A percentile compares a stretch with the other conserved stretches of the same genome.
Evolutionary conservation across 2,329 filamentous ascomycete genomes (phyloP).

Genomic region (Fusarium abutilonis): DNA sequence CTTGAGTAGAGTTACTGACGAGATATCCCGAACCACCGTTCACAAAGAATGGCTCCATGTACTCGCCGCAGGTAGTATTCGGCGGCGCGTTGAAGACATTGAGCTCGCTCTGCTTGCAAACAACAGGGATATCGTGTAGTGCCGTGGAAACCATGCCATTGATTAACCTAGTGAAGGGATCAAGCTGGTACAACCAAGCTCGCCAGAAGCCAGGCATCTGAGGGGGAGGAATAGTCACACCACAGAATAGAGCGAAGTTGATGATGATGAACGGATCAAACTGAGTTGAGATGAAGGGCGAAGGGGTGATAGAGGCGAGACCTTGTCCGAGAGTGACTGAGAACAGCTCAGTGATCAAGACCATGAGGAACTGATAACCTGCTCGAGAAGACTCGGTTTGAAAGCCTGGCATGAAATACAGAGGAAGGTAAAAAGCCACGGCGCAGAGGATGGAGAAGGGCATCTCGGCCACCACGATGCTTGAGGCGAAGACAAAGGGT

Average conservation of each 20-base stretch:
- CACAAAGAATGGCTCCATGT: conserved; percentile 45
- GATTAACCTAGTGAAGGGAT: conserved; percentile 72
- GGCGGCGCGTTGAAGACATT: conserved; percentile 70
- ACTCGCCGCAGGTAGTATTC: conserved; percentile 50
- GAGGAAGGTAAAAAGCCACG: conserved; percentile 80
- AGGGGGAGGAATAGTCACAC: conserved; percentile 81
- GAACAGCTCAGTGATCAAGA: conserved; percentile 86
- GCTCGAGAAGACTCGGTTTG: conserved; percentile 70
- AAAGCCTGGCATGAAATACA: conserved; percentile 88
- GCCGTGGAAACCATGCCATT: conserved; percentile 72
- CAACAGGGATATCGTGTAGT: conserved; percentile 62
- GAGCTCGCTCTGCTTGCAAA: conserved; percentile 64
- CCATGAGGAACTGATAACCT: conserved; percentile 87
- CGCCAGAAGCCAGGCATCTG: conserved; percentile 81
- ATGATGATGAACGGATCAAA: conserved; percentile 86
- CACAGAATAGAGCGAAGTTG: conserved; percentile 86
- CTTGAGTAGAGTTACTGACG: conserved; percentile 68
- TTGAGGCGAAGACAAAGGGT: conserved; percentile 78
- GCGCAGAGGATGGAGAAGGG: conserved; percentile 86
- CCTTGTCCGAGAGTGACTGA: conserved; percentile 81
- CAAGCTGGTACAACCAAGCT: conserved; percentile 75
- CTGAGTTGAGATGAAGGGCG: conserved; percentile 80
- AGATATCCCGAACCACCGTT: conserved; percentile 77
- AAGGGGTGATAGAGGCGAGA: conserved; percentile 80
- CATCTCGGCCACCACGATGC: conserved; percentile 84